phyloP scores from a whole-genome alignment of 1,139 yeast species.

The Pichia sp. region DNA sequence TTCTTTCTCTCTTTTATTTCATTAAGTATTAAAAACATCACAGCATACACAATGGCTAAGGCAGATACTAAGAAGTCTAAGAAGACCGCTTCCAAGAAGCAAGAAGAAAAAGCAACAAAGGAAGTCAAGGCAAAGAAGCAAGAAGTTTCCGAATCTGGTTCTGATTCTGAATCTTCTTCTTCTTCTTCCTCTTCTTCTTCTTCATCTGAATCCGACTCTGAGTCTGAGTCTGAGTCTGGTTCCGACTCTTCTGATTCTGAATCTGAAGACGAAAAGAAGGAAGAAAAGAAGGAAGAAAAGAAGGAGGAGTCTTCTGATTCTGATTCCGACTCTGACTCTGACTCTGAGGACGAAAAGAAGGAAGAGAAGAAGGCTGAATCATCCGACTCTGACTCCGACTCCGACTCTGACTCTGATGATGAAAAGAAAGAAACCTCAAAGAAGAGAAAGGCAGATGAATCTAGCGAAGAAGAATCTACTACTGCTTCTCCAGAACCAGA shows the following conservation, averaged over 20 bases:
- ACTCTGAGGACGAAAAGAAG: slow-evolving; percentile 15
- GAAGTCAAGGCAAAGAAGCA: slow-evolving; percentile 22
- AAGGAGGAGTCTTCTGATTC: slow-evolving; percentile 26
- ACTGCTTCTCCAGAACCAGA: slow-evolving; percentile 39
- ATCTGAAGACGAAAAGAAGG: slow-evolving; percentile 21
- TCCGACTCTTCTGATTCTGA: slow-evolving; percentile 33
- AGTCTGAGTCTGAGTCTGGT: slow-evolving; percentile 25
- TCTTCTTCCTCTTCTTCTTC: slow-evolving; percentile 27
- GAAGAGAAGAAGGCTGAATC: slow-evolving; percentile 17
- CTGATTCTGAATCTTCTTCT: slow-evolving; percentile 27
- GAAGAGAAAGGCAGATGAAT: slow-evolving; percentile 11
- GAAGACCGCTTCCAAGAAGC: slow-evolving; percentile 31
- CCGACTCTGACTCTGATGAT: slow-evolving; percentile 27
- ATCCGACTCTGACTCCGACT: slow-evolving; percentile 34
- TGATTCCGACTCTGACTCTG: slow-evolving; percentile 32
- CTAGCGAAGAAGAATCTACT: slow-evolving; percentile 25
- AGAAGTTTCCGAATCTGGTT: slow-evolving; percentile 25
- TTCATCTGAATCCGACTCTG: slow-evolving; percentile 18
- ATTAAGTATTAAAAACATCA: background rate
- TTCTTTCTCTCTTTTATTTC: background rate
- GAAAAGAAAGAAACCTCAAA: slow-evolving; percentile 29
- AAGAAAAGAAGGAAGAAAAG: slow-evolving; percentile 13
- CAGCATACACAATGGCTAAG: slow-evolving; percentile 29
- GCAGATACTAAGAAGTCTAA: slow-evolving; percentile 29
- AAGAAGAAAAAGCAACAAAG: slow-evolving; percentile 24